Percentiles rank a stretch among this genome's conserved stretches.
Evolutionary conservation across 192 early-diverging fungal genomes (phyloP).

Genomic region (Anaeromyces robustus): DNA sequence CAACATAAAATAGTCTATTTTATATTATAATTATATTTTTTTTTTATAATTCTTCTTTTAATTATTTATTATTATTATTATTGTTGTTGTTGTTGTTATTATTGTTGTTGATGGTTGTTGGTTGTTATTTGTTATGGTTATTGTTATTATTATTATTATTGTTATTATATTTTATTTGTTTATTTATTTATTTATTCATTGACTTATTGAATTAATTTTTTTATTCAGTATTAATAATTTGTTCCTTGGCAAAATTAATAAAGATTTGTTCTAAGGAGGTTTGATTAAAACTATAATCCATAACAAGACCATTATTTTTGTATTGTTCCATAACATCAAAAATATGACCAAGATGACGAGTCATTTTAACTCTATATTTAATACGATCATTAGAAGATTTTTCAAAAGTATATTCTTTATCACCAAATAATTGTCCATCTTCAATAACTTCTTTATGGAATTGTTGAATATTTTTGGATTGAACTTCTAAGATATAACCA

Average conservation of each 20-base stretch:
- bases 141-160: too few relatives aligned
- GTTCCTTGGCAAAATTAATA: conserved; percentile 36
- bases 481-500: conserved; percentile 20
- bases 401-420: neutral
- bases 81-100: too few relatives aligned
- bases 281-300: conserved; percentile 39
- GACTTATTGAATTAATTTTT: too few relatives aligned
- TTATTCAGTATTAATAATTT: conserved; percentile 1
- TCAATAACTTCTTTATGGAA: neutral
- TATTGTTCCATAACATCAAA: conserved; percentile 25
- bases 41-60: too few relatives aligned
- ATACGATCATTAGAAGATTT: neutral
- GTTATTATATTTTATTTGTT: too few relatives aligned
- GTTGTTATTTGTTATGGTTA: too few relatives aligned
- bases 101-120: too few relatives aligned
- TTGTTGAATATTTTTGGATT: conserved; percentile 7
- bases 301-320: conserved; percentile 13
- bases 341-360: conserved; percentile 19
- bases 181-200: too few relatives aligned
- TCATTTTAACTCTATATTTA: conserved; percentile 1
- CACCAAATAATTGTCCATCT: neutral
- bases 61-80: too few relatives aligned
- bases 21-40: too few relatives aligned
- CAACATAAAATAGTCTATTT: too few relatives aligned
- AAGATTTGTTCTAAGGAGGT: conserved; percentile 43